phyloP scores from a whole-genome alignment of 345 rosid species.

The Angophora floribunda region DNA sequence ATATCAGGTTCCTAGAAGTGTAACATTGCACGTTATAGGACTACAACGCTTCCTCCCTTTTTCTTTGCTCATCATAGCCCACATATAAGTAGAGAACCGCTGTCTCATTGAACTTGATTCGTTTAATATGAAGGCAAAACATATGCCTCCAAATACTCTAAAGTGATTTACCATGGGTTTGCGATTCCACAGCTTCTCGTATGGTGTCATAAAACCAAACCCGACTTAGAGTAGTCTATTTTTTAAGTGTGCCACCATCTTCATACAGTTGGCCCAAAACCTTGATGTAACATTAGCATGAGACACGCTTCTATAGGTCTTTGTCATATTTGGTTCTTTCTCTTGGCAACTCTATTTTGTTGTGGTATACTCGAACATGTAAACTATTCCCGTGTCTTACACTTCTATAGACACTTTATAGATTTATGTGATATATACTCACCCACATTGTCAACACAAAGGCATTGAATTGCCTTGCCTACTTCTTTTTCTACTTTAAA shows the following conservation, averaged over 20 bases:
- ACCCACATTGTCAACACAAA: no score
- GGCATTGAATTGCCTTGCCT: background rate
- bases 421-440: no score
- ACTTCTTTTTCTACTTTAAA: background rate
- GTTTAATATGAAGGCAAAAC: background rate
- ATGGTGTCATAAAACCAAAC: background rate
- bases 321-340: background rate
- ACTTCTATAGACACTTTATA: background rate
- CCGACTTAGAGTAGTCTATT: background rate
- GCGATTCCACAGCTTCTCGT: background rate
- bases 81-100: background rate
- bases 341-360: background rate
- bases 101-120: background rate
- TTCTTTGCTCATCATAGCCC: background rate
- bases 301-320: background rate
- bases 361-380: no score
- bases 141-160: background rate
- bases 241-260: background rate
- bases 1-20: background rate
- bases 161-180: background rate
- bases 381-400: background rate
- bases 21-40: background rate
- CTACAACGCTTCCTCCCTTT: background rate
- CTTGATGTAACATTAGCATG: background rate
- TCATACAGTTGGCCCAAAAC: slow-evolving; percentile 1